Conservation (phyloP, 2,329 filamentous ascomycete species). For the Xylariaceae sp. region DNA sequence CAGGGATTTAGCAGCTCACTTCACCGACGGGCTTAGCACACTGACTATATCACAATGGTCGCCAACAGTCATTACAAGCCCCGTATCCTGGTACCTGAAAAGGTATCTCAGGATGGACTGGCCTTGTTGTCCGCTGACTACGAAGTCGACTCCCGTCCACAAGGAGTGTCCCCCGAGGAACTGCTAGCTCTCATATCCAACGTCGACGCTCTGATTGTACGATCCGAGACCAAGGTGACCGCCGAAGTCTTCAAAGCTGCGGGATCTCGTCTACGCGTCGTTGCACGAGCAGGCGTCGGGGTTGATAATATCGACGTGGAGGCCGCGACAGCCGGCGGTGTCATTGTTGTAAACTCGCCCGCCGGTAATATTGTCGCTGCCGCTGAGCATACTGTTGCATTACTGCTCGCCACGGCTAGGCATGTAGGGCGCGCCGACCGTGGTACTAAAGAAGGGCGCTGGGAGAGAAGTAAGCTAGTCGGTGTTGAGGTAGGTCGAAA, state of each 20-base stretch:
- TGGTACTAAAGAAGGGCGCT: conserved; percentile 64
- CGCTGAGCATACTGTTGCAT: conserved; percentile 69
- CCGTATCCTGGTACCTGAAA: conserved; percentile 68
- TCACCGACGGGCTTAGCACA: too few relatives aligned
- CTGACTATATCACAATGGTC: conserved; percentile 1
- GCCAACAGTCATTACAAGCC: conserved; percentile 2
- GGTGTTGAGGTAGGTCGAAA: conserved; percentile 75
- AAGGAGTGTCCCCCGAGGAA: conserved; percentile 54
- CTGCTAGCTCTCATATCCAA: conserved; percentile 60
- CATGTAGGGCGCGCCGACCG: conserved; percentile 66
- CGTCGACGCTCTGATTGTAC: conserved; percentile 73
- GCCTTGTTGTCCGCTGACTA: conserved; percentile 60
- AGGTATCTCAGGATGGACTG: conserved; percentile 72
- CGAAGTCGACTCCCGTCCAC: conserved; percentile 63
- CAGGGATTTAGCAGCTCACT: too few relatives aligned
- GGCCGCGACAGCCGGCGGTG: conserved; percentile 64
- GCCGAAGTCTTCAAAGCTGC: conserved; percentile 55
- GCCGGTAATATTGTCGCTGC: conserved; percentile 76
- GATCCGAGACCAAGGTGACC: conserved; percentile 77
- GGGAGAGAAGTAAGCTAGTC: conserved; percentile 69
- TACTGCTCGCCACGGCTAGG: conserved; percentile 68
- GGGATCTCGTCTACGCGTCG: conserved; percentile 65
- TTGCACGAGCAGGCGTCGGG: conserved; percentile 74
- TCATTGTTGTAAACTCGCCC: conserved; percentile 76
- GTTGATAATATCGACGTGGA: conserved; percentile 78